A percentile compares a stretch with the other conserved stretches of the same genome.
phyloP scores from a whole-genome alignment of 306 rosid genomes.

The Lotus japonicus region DNA sequence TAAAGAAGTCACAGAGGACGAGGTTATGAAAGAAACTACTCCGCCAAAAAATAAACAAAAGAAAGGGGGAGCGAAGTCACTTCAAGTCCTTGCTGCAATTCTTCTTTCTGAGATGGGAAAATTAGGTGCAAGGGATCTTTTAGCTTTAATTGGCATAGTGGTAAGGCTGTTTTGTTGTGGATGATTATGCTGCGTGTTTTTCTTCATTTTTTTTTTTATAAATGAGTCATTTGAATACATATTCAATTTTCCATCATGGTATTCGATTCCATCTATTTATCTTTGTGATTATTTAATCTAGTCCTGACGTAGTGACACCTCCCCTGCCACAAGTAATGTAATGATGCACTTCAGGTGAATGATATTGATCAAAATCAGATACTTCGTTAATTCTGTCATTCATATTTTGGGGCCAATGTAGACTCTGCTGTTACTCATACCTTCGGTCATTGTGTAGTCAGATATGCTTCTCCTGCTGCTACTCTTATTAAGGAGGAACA shows the following conservation, averaged over 20 bases:
- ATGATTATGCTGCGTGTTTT: constrained; percentile 12
- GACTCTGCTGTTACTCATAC: neutral
- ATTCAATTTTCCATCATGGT: constrained; percentile 1
- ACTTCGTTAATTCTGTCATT: neutral
- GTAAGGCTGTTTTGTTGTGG: constrained; percentile 39
- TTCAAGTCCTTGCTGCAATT: constrained; percentile 74
- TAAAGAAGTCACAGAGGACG: constrained; percentile 27
- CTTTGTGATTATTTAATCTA: neutral
- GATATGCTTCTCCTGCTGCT: constrained; percentile 17
- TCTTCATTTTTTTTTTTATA: neutral
- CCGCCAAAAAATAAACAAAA: constrained; percentile 40
- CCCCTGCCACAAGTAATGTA: neutral
- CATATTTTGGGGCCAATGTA: neutral
- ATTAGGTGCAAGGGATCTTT: constrained; percentile 63
- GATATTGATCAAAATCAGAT: neutral
- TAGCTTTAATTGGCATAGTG: constrained; percentile 66
- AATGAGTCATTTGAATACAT: neutral
- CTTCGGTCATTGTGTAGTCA: neutral
- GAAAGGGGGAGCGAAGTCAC: constrained; percentile 73
- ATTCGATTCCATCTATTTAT: constrained; percentile 9
- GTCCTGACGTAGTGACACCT: neutral
- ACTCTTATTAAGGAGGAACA: neutral
- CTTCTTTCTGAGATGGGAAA: constrained; percentile 74
- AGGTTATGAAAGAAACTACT: constrained; percentile 13
- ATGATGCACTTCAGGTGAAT: neutral